These are phyloP conservation scores for Backusella luteola DNA, from an alignment of 192 early-diverging fungal genomes.

Conservation along the genomic window DNA sequence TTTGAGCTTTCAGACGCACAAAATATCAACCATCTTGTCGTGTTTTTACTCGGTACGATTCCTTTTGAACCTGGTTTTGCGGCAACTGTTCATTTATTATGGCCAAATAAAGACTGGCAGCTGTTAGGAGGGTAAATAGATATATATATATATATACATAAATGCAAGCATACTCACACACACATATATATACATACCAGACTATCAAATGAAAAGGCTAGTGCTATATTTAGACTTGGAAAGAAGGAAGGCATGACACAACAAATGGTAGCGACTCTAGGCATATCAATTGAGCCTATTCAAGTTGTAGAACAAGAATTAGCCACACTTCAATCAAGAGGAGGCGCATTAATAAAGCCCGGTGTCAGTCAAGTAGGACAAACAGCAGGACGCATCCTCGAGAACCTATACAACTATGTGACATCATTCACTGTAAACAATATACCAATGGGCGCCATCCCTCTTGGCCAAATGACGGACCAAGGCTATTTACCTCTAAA, in stretches of 20 bases:
- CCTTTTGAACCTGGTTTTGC: constrained; percentile 90
- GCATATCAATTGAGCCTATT: constrained; percentile 92
- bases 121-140: constrained; percentile 59
- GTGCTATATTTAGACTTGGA: constrained; percentile 72
- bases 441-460: constrained; percentile 45
- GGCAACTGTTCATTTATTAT: constrained; percentile 93
- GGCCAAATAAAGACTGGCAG: constrained; percentile 81
- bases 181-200: constrained; percentile 18
- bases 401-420: constrained; percentile 73
- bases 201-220: constrained; percentile 82
- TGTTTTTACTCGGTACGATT: constrained; percentile 82
- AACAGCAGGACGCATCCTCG: constrained; percentile 61
- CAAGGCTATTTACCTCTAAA: constrained; percentile 58
- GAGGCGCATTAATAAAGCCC: constrained; percentile 14
- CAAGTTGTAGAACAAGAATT: constrained; percentile 65
- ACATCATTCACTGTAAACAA: constrained; percentile 62
- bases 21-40: constrained; percentile 92
- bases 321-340: not conserved
- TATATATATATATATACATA: not conserved
- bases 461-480: constrained; percentile 50
- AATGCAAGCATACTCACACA: not conserved
- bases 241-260: constrained; percentile 2
- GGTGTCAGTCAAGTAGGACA: constrained; percentile 42
- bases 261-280: constrained; percentile 61
- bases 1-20: constrained; percentile 87